Percentiles rank a stretch among this genome's conserved stretches.
phyloP scores from a whole-genome alignment of 2,329 filamentous ascomycete species.

The Periconia sp. region DNA sequence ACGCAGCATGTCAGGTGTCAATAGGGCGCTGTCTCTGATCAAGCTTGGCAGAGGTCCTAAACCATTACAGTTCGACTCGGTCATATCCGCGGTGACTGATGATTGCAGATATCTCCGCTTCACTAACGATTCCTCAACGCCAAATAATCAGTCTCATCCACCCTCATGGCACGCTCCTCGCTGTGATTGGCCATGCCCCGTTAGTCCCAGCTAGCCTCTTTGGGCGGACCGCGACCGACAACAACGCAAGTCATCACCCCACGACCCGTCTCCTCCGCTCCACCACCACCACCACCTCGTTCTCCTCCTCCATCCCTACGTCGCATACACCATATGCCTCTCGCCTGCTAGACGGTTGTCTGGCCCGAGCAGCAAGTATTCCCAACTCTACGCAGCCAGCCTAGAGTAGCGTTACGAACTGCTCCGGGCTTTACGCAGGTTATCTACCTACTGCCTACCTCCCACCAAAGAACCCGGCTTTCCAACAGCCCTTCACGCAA shows the following conservation, averaged over 20 bases:
- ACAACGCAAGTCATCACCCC: conserved; percentile 21
- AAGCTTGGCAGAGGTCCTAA: too few relatives aligned
- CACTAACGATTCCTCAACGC: background rate
- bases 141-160: too few relatives aligned
- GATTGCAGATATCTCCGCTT: background rate
- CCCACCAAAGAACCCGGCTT: conserved; percentile 29
- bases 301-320: conserved; percentile 2
- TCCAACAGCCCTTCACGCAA: background rate
- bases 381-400: conserved; percentile 46
- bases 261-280: conserved; percentile 1
- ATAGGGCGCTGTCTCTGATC: too few relatives aligned
- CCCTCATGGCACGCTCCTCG: too few relatives aligned
- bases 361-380: conserved; percentile 40
- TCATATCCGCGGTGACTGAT: background rate
- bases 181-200: too few relatives aligned
- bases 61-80: background rate
- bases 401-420: conserved; percentile 43
- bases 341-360: conserved; percentile 43
- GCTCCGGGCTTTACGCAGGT: conserved; percentile 39
- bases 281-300: conserved; percentile 16
- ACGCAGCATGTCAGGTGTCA: background rate
- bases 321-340: conserved; percentile 23
- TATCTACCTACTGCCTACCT: conserved; percentile 16
- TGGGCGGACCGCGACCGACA: conserved; percentile 16
- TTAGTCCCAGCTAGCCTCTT: background rate